Evolutionary conservation across 352 stramenopile species (phyloP), one percentile per base, ranked within the genome.

Genomic region (Phytophthora megakarya): DNA sequence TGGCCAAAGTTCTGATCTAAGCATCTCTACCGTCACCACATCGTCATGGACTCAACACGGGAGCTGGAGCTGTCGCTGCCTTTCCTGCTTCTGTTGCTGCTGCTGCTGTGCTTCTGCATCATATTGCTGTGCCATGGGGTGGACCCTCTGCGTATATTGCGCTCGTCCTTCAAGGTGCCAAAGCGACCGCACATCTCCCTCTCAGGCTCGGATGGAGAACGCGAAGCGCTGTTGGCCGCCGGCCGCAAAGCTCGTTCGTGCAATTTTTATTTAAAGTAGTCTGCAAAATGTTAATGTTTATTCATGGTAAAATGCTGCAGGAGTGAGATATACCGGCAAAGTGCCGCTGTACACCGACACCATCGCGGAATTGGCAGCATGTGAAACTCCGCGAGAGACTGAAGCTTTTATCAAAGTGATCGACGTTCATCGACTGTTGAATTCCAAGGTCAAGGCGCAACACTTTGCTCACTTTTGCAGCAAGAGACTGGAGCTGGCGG

Each of bases 261-360:
- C 16, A 44, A 19, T 48, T 11, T 5, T 25, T 48, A 3, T 28
- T 48, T 15, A 11, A 26, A n/a, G 39, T 33, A 39, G 23, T 51
- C 44, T 49, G n/a, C 15, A 54, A 53, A 44, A 13, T 21, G 26
- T 25, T 38, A 33, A 39, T 16, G 45, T 33, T 48, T 66, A 42
- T 21, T 59, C 33, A 45, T 18, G 19, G 3, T 21, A 11, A 37
- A 37, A 13, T 47, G 0, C 10, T 25, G 13, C 50, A 88, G 79
- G 67, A 18, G 72, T 86, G 25, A 70, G 77, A 45, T 83, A 82
- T 59, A 81, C 78, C 13, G 84, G 81, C 43, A 82, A 87, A 38
- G 75, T 83, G 46, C 76, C 80, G 54, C 67, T 91, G 47, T 91
- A 93, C 65, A 84, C 78, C 1, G 84, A 93, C 55, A 76, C 80